Conservation (phyloP, 176 grass and related monocot genomes). For the Oryza punctata region DNA sequence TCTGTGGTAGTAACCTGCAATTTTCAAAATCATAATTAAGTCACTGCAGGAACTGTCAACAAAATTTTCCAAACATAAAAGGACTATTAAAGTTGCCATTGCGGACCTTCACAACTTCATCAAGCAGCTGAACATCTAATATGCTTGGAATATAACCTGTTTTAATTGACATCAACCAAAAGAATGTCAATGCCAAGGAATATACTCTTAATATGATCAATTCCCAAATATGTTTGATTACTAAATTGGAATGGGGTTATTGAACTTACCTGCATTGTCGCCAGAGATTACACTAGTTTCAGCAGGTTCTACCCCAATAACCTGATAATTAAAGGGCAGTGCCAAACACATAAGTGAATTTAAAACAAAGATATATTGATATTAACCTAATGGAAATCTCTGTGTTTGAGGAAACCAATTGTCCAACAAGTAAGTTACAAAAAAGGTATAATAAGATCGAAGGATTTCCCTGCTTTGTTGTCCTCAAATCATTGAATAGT, state of each 20-base stretch:
- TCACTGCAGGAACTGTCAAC: constrained; percentile 5
- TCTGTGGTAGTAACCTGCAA: constrained; percentile 77
- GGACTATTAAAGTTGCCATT: constrained; percentile 33
- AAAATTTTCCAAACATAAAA: constrained; percentile 31
- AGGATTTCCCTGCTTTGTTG: background rate
- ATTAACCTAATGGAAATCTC: background rate
- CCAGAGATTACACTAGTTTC: constrained; percentile 91
- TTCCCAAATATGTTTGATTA: constrained; percentile 13
- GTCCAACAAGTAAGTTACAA: background rate
- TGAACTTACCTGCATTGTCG: constrained; percentile 66
- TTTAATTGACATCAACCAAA: constrained; percentile 27
- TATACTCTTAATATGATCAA: background rate
- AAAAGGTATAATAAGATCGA: constrained; percentile 12
- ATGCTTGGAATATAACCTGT: constrained; percentile 92
- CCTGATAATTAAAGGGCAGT: constrained; percentile 42
- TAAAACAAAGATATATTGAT: background rate
- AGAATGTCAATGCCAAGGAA: constrained; percentile 18
- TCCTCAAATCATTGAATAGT: constrained; percentile 26
- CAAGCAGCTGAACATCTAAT: constrained; percentile 85
- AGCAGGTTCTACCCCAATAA: constrained; percentile 95
- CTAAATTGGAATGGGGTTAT: constrained; percentile 12
- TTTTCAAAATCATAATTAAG: constrained; percentile 37
- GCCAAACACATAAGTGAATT: constrained; percentile 18
- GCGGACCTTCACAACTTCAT: constrained; percentile 94
- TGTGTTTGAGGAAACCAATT: background rate